Percentiles rank a stretch among this genome's conserved stretches.
Conservation (phyloP, 2,329 filamentous ascomycete species). For the Colletotrichum sp. region DNA sequence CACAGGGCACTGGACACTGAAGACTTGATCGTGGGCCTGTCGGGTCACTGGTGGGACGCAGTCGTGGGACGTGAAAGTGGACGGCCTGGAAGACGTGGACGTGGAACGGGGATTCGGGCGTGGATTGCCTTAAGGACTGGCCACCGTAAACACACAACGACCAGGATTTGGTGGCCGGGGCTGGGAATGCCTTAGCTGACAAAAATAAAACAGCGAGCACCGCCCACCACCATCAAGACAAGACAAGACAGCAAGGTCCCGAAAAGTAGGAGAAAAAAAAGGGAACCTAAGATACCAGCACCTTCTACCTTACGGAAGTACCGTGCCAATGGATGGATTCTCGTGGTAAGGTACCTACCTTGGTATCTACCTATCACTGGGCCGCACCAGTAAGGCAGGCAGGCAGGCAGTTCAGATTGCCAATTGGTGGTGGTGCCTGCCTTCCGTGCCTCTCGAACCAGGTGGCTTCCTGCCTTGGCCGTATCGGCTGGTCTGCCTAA, state of each 20-base stretch:
- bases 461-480: neutral
- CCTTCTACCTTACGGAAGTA: neutral
- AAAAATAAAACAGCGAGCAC: conserved; percentile 15
- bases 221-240: neutral
- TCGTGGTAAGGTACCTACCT: neutral
- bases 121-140: neutral
- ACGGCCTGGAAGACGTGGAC: neutral
- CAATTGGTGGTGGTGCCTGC: neutral
- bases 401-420: neutral
- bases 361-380: neutral
- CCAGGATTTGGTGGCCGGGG: neutral
- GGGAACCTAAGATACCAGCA: neutral
- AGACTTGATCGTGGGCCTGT: conserved; percentile 14
- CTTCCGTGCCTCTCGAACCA: neutral
- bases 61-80: neutral
- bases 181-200: conserved; percentile 9
- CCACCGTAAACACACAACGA: neutral
- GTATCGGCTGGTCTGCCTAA: neutral
- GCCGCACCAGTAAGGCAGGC: neutral
- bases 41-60: neutral
- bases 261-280: neutral
- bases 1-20: neutral
- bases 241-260: neutral
- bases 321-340: neutral
- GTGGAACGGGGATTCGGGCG: neutral